Evolutionary conservation across 2,329 filamentous ascomycete species (phyloP), one percentile per base, ranked within the genome.

Genomic region (Pseudogymnoascus sp.): DNA sequence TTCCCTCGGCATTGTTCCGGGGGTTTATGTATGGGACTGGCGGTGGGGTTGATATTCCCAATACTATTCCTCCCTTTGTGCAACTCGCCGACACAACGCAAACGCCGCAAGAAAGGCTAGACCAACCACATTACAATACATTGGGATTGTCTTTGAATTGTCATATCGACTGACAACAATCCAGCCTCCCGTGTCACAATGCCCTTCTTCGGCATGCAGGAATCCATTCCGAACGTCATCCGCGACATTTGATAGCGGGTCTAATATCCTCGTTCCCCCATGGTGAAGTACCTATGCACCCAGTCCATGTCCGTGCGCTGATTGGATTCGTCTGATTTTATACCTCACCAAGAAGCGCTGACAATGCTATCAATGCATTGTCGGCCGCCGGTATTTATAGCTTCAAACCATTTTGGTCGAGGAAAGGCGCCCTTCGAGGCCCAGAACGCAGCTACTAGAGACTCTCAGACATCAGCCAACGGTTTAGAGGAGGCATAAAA

Each of bases 281-380:
- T 33, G 49, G 16, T 55, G 49, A 55, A 55, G 49, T 55, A 55
- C 49, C 10, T 33, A 33, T 55, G 49, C 21, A 29, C 49, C 49
- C n/a, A 33, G 49, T 33, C 49, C 26, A 55, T 33, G 49, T 55
- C 49, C 49, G 49, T 33, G 49, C 49, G 49, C 29, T 55, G 49
- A 55, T 33, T 55, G 49, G 49, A 55, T 55, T 55, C 49, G 49
- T 55, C 49, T 55, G 49, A 55, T 55, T 55, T 55, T 55, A 55
- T 33, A 55, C 49, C 49, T 55, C 49, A 55, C 49, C 49, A 55
- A 33, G 49, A 55, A 33, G 29, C 49, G 49, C 49, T 55, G 29
- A 21, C 29, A 33, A 55, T 55, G 49, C 49, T 55, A 55, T 55
- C 29, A 55, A 55, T 55, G 49, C 49, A 55, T 55, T 55, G 49